Conservation (phyloP, 2,329 filamentous ascomycete species). For the Verticillium zaregamsianum region DNA sequence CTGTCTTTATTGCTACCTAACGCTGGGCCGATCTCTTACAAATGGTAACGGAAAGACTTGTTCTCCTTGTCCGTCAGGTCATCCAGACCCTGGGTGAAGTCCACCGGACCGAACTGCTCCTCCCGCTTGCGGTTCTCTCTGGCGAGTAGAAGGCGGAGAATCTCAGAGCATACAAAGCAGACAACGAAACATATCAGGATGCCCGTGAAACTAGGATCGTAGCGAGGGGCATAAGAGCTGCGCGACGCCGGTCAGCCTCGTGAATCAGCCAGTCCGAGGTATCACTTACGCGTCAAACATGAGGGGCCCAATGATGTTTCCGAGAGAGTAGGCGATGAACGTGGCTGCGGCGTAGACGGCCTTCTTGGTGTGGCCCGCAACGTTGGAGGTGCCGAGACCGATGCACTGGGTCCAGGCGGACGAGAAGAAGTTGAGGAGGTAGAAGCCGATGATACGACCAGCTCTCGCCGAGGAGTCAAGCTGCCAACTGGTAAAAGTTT, state of each 20-base stretch:
- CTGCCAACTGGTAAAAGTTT: slow-evolving; percentile 15
- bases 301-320: slow-evolving; percentile 27
- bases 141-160: slow-evolving; percentile 20
- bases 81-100: slow-evolving; percentile 29
- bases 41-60: slow-evolving; percentile 1
- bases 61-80: slow-evolving; percentile 33
- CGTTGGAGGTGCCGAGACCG: slow-evolving; percentile 16
- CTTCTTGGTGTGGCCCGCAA: slow-evolving; percentile 13
- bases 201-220: slow-evolving; percentile 23
- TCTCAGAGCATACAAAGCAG: slow-evolving; percentile 23
- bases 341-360: slow-evolving; percentile 23
- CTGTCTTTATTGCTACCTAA: too few relatives aligned
- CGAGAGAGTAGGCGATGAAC: slow-evolving; percentile 27
- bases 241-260: not conserved
- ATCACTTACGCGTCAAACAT: slow-evolving; percentile 23
- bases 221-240: slow-evolving; percentile 21
- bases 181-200: slow-evolving; percentile 26
- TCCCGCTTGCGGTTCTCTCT: slow-evolving; percentile 25
- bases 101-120: slow-evolving; percentile 22
- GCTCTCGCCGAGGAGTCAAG: slow-evolving; percentile 14
- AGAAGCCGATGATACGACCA: slow-evolving; percentile 23
- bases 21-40: not conserved
- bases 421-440: slow-evolving; percentile 25
- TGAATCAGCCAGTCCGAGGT: not conserved
- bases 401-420: slow-evolving; percentile 21